Conservation (phyloP, 2,329 filamentous ascomycete species). For the Ceratocystis huliohia region DNA sequence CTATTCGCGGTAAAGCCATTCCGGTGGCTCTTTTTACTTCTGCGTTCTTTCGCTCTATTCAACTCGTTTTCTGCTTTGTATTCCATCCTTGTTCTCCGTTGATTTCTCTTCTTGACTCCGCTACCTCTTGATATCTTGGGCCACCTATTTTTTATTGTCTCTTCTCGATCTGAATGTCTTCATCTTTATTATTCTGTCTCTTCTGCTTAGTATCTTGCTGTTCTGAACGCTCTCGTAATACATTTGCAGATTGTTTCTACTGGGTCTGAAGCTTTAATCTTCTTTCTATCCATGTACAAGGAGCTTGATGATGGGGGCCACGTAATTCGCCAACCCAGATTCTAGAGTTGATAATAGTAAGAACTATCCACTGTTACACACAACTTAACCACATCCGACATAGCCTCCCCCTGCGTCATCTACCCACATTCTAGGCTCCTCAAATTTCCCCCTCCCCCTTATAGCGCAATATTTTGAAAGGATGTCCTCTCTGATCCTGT, state of each 20-base stretch:
- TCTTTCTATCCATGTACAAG: neutral
- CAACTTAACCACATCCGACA: neutral
- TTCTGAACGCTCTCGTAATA: neutral
- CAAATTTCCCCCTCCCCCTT: neutral
- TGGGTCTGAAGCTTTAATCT: no score
- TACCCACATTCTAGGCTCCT: neutral
- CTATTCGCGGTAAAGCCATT: neutral
- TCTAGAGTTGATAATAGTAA: neutral
- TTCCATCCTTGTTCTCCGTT: neutral
- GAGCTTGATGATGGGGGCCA: neutral
- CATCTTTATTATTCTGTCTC: neutral
- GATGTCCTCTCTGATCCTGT: slow-evolving; percentile 7
- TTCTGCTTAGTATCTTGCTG: neutral
- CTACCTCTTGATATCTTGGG: no score
- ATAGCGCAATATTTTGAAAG: slow-evolving; percentile 20
- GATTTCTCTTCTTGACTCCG: neutral
- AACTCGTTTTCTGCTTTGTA: neutral
- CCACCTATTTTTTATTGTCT: neutral
- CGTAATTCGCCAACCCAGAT: neutral
- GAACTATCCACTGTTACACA: neutral
- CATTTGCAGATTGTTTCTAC: neutral
- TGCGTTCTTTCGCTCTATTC: neutral
- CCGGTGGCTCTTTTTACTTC: neutral
- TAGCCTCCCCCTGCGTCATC: neutral
- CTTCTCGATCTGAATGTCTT: neutral